Conservation (phyloP, 2,329 filamentous ascomycete species). For the Sporothrix dimorphospora region DNA sequence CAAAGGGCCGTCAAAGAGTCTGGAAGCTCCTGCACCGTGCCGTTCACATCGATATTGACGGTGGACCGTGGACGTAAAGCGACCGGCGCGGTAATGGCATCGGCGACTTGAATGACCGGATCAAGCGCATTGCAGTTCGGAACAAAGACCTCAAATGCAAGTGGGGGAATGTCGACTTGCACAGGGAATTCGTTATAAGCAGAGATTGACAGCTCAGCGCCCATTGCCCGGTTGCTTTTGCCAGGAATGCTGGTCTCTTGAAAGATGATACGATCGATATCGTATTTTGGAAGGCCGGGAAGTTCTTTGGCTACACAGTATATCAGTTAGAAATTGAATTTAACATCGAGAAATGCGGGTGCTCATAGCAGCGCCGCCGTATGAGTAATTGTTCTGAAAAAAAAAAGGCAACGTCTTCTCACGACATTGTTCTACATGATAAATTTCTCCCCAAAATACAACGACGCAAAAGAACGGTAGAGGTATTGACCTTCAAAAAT, state of each 20-base stretch:
- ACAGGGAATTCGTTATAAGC: conserved; percentile 79
- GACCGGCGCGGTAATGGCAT: conserved; percentile 70
- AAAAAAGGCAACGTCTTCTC: neutral
- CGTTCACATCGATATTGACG: conserved; percentile 70
- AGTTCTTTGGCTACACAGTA: conserved; percentile 64
- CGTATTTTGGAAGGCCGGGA: conserved; percentile 77
- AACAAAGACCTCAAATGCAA: conserved; percentile 83
- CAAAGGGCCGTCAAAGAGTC: conserved; percentile 72
- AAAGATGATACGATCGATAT: conserved; percentile 79
- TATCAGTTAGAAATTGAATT: conserved; percentile 42
- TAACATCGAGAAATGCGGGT: conserved; percentile 23
- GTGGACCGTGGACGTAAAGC: conserved; percentile 68
- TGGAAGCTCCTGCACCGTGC: conserved; percentile 73
- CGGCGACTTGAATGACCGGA: conserved; percentile 76
- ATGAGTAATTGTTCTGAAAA: neutral
- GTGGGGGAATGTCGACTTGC: conserved; percentile 72
- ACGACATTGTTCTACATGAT: conserved; percentile 40
- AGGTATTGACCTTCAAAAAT: conserved; percentile 81
- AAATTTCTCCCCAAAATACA: conserved; percentile 64
- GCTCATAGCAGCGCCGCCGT: neutral
- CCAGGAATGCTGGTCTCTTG: conserved; percentile 64
- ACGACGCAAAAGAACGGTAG: conserved; percentile 64
- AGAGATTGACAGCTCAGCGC: conserved; percentile 74
- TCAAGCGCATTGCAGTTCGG: conserved; percentile 75
- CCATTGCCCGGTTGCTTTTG: conserved; percentile 66